Conservation (phyloP, 331 rosid genomes). For the Dryas integrifolia region DNA sequence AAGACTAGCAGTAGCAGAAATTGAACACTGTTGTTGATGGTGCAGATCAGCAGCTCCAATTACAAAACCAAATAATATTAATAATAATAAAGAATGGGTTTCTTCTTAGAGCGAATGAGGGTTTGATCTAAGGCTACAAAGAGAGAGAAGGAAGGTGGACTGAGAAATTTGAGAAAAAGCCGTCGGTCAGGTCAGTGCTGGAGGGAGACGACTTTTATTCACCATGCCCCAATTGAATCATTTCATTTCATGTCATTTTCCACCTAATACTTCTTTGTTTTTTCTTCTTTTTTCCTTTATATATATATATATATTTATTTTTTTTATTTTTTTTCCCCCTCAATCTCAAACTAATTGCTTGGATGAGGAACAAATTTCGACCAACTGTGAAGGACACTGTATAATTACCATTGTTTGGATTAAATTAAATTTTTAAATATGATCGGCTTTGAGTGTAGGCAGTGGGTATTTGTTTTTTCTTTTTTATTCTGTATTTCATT, state of each 20-base stretch:
- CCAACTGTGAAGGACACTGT: no score
- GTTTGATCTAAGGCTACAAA: slow-evolving; percentile 34
- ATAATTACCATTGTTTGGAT: no score
- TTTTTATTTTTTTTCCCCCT: no score
- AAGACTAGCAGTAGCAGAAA: neutral
- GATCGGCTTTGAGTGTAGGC: no score
- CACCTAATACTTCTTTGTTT: neutral
- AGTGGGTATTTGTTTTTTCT: neutral
- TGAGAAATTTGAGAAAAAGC: slow-evolving; percentile 49
- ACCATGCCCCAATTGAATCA: slow-evolving; percentile 16
- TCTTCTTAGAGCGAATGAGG: neutral
- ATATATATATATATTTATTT: no score
- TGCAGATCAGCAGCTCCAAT: slow-evolving; percentile 50
- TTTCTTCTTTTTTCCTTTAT: neutral
- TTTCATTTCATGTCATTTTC: slow-evolving; percentile 1
- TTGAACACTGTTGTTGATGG: neutral
- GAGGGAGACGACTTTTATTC: slow-evolving; percentile 47
- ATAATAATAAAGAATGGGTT: slow-evolving; percentile 24
- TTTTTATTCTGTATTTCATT: neutral
- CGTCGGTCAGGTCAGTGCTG: slow-evolving; percentile 41
- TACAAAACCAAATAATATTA: neutral
- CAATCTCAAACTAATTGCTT: no score
- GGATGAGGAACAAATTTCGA: no score
- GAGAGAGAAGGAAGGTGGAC: slow-evolving; percentile 46
- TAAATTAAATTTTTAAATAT: no score